phyloP scores from a whole-genome alignment of 306 rosid species.

The Pueraria montana region DNA sequence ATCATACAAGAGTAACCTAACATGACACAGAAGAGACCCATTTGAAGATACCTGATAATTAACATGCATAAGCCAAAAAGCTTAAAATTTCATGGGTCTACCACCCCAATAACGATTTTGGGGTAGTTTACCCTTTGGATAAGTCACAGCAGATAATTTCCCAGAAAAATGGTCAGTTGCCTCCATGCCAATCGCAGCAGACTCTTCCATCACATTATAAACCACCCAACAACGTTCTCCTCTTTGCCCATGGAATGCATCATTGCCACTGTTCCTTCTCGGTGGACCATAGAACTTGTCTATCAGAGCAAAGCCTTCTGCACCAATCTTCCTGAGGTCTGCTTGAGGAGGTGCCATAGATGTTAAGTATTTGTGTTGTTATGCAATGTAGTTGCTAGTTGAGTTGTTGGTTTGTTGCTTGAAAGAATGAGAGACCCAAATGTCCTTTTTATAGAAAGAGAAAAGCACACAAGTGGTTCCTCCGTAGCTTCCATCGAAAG shows the following conservation, averaged over 20 bases:
- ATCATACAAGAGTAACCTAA: slow-evolving; percentile 13
- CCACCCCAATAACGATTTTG: slow-evolving; percentile 48
- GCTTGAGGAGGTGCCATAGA: slow-evolving; percentile 39
- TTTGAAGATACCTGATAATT: neutral
- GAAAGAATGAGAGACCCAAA: neutral
- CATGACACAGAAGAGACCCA: neutral
- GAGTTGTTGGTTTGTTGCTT: slow-evolving; percentile 2
- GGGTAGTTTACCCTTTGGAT: slow-evolving; percentile 43
- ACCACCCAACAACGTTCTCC: slow-evolving; percentile 25
- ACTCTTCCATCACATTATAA: slow-evolving; percentile 12
- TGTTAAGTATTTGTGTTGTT: neutral
- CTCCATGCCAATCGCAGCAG: neutral
- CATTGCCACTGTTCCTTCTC: neutral
- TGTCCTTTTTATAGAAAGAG: neutral
- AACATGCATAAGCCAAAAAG: neutral
- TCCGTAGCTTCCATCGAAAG: neutral
- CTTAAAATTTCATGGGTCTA: slow-evolving; percentile 34
- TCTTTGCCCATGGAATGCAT: neutral
- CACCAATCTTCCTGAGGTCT: slow-evolving; percentile 25
- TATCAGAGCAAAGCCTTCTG: slow-evolving; percentile 48
- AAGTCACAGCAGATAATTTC: neutral
- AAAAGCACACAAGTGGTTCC: neutral
- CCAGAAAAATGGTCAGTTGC: neutral
- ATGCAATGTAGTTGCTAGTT: neutral
- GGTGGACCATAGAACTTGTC: slow-evolving; percentile 32